Evolutionary conservation across 2,329 filamentous ascomycete species (phyloP).

Genomic region (Mycosphaerella sp.): DNA sequence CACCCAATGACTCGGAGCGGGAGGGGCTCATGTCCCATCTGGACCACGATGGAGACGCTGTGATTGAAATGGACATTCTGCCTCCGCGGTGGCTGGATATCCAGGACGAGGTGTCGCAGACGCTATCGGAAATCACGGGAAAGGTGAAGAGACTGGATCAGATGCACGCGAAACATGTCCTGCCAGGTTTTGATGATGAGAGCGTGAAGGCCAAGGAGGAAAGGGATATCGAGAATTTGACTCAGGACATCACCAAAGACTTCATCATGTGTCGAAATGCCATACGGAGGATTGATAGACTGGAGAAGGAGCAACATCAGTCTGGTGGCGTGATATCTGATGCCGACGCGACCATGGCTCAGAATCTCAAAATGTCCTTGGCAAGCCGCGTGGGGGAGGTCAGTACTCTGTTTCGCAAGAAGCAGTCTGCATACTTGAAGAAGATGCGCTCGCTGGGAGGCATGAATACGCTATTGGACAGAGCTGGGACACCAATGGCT

Average conservation of each 20-base stretch:
- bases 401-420: conserved; percentile 89
- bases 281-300: conserved; percentile 78
- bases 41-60: conserved; percentile 71
- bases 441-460: conserved; percentile 42
- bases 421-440: conserved; percentile 92
- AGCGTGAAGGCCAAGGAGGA: conserved; percentile 82
- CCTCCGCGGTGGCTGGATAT: conserved; percentile 94
- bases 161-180: conserved; percentile 91
- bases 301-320: conserved; percentile 74
- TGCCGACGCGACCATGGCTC: conserved; percentile 91
- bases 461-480: conserved; percentile 43
- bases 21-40: conserved; percentile 78
- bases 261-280: conserved; percentile 88
- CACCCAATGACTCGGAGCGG: conserved; percentile 48
- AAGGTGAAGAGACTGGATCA: conserved; percentile 83
- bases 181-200: conserved; percentile 95
- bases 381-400: conserved; percentile 85
- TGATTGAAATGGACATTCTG: conserved; percentile 97
- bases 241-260: conserved; percentile 77
- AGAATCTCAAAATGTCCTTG: conserved; percentile 88
- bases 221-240: conserved; percentile 80
- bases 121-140: conserved; percentile 70
- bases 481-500: conserved; percentile 41
- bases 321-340: conserved; percentile 58
- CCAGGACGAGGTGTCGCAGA: conserved; percentile 84